These are phyloP conservation scores for Penicillium fimorum DNA, from an alignment of 495 filamentous ascomycete species.

Conservation along the genomic window DNA sequence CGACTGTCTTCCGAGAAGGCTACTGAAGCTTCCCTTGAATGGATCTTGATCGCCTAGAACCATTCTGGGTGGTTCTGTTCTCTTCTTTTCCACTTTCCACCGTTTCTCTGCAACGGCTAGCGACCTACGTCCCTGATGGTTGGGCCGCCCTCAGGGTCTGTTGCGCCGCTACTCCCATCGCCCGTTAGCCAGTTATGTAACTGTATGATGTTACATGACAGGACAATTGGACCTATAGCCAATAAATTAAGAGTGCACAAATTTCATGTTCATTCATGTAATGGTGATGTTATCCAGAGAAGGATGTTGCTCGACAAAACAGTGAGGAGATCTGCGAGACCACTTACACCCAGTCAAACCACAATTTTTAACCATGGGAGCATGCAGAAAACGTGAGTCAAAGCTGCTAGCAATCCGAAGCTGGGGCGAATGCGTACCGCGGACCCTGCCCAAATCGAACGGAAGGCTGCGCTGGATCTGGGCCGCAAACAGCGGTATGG, in stretches of 20 bases:
- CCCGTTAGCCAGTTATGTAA: conserved; percentile 14
- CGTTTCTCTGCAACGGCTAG: conserved; percentile 17
- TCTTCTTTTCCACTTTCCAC: conserved; percentile 9
- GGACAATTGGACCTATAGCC: conserved; percentile 10
- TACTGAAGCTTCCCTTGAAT: conserved; percentile 23
- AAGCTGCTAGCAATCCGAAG: background rate
- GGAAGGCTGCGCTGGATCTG: background rate
- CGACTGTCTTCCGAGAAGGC: conserved; percentile 14
- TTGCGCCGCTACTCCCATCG: conserved; percentile 12
- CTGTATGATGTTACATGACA: conserved; percentile 21
- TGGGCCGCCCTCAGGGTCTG: conserved; percentile 24
- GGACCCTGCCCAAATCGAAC: conserved; percentile 4
- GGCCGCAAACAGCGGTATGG: conserved; percentile 13
- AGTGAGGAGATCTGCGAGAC: background rate
- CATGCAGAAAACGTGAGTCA: conserved; percentile 6
- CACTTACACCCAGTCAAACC: background rate
- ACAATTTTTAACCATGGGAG: conserved; percentile 5
- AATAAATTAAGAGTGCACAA: conserved; percentile 8
- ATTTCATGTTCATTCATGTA: conserved; percentile 2
- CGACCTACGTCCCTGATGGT: conserved; percentile 18
- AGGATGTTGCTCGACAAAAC: conserved; percentile 20
- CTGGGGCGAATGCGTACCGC: conserved; percentile 13
- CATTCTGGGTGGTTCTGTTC: conserved; percentile 4
- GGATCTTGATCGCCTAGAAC: conserved; percentile 13
- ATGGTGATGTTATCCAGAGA: conserved; percentile 19